Percentiles rank a stretch among this genome's conserved stretches.
Conservation (phyloP, 371 early-diverging fungal genomes). For the Entomophthora muscae region DNA sequence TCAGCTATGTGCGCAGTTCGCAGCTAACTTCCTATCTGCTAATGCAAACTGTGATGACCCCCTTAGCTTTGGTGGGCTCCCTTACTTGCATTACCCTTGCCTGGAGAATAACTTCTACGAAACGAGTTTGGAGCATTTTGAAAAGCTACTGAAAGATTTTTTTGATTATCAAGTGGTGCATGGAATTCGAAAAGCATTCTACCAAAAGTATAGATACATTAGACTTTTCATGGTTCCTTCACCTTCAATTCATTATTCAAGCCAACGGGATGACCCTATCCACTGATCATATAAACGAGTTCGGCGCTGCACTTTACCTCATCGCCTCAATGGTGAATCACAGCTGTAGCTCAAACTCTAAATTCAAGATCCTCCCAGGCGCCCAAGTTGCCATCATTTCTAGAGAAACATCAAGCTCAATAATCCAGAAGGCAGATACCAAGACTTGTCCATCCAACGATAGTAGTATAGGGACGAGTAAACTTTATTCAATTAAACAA, state of each 20-base stretch:
- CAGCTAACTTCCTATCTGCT: neutral
- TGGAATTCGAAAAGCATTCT: neutral
- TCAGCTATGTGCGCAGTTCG: neutral
- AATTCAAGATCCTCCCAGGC: neutral
- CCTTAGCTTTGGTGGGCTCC: neutral
- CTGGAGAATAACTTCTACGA: neutral
- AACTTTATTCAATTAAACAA: no score
- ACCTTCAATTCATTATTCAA: neutral
- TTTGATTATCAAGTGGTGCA: neutral
- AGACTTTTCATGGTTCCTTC: neutral
- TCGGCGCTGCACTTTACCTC: neutral
- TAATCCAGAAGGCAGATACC: neutral
- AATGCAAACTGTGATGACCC: neutral
- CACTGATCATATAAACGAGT: neutral
- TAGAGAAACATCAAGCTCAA: neutral
- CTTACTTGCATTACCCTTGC: neutral
- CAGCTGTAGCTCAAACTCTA: neutral
- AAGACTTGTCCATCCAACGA: neutral
- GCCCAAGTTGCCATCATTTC: neutral
- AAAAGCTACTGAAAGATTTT: neutral
- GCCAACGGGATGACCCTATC: neutral
- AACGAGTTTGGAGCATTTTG: neutral
- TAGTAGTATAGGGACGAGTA: no score
- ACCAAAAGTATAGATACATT: neutral
- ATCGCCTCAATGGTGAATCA: slow-evolving; percentile 1